Evolutionary conservation across 2,329 filamentous ascomycete species (phyloP).

Genomic region (Aureobasidium sp.): DNA sequence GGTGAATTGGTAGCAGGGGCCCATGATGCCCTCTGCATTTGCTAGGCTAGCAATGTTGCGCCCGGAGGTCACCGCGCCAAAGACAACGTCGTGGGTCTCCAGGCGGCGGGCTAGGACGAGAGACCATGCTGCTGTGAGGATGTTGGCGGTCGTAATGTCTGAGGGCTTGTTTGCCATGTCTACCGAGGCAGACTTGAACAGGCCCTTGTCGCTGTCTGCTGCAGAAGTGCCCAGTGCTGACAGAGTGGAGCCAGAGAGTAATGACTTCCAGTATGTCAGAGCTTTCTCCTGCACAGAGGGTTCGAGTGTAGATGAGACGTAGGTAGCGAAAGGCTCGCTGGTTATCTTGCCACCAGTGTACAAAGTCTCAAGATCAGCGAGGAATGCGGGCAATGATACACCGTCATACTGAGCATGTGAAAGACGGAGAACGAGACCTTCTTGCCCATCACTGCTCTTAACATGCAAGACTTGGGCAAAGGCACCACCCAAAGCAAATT

Average conservation of each 20-base stretch:
- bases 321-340: neutral
- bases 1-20: slow-evolving; percentile 62
- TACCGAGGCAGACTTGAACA: slow-evolving; percentile 32
- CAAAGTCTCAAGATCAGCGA: slow-evolving; percentile 48
- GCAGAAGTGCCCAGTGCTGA: slow-evolving; percentile 16
- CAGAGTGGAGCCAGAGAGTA: slow-evolving; percentile 52
- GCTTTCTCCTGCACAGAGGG: neutral
- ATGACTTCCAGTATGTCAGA: slow-evolving; percentile 53
- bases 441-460: slow-evolving; percentile 22
- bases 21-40: slow-evolving; percentile 51
- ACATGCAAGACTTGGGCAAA: slow-evolving; percentile 22
- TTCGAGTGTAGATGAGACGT: slow-evolving; percentile 6
- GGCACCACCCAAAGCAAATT: slow-evolving; percentile 17
- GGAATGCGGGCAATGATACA: slow-evolving; percentile 48
- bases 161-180: slow-evolving; percentile 18
- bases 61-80: slow-evolving; percentile 59
- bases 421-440: slow-evolving; percentile 26
- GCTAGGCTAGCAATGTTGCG: slow-evolving; percentile 50
- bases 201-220: slow-evolving; percentile 22
- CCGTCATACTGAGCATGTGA: slow-evolving; percentile 34
- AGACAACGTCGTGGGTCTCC: slow-evolving; percentile 46
- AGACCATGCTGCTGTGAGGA: slow-evolving; percentile 54
- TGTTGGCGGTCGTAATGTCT: slow-evolving; percentile 28
- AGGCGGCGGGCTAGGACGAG: slow-evolving; percentile 48
- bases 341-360: slow-evolving; percentile 19